A percentile compares a stretch with the other conserved stretches of the same genome.
These are phyloP conservation scores for Colletotrichum graminicola DNA, from an alignment of 2,329 filamentous ascomycete genomes.

Conservation along the genomic window DNA sequence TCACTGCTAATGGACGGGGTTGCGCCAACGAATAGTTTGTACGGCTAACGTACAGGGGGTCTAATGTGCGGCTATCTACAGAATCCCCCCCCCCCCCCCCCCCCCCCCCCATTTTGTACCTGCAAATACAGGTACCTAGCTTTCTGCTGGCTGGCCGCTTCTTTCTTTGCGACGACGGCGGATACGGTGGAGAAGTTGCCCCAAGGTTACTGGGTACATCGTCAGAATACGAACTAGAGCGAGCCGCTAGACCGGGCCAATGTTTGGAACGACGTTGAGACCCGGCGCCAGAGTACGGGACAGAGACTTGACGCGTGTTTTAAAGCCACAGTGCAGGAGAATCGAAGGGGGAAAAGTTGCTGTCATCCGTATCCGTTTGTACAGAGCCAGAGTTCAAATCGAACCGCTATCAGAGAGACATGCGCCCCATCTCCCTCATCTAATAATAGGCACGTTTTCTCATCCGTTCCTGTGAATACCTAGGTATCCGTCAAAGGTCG, in stretches of 20 bases:
- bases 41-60: too few species aligned
- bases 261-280: slow-evolving; percentile 40
- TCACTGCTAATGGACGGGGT: too few species aligned
- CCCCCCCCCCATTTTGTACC: not conserved
- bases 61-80: too few species aligned
- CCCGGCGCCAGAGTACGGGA: slow-evolving; percentile 28
- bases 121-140: not conserved
- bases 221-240: slow-evolving; percentile 13
- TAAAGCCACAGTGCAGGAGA: slow-evolving; percentile 33
- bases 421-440: slow-evolving; percentile 7
- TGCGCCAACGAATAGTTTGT: too few species aligned
- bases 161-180: slow-evolving; percentile 22
- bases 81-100: too few species aligned
- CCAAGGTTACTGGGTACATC: slow-evolving; percentile 12
- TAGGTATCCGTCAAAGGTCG: slow-evolving; percentile 14
- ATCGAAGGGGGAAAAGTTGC: not conserved
- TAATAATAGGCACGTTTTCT: slow-evolving; percentile 5
- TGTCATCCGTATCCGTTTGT: not conserved
- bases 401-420: not conserved
- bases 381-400: too few species aligned
- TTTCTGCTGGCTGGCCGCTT: not conserved
- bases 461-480: not conserved
- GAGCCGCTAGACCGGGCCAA: slow-evolving; percentile 32
- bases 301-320: slow-evolving; percentile 40
- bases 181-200: slow-evolving; percentile 14